Evolutionary conservation across 352 stramenopile genomes (phyloP).

Genomic region (Aphanomyces stellatus): DNA sequence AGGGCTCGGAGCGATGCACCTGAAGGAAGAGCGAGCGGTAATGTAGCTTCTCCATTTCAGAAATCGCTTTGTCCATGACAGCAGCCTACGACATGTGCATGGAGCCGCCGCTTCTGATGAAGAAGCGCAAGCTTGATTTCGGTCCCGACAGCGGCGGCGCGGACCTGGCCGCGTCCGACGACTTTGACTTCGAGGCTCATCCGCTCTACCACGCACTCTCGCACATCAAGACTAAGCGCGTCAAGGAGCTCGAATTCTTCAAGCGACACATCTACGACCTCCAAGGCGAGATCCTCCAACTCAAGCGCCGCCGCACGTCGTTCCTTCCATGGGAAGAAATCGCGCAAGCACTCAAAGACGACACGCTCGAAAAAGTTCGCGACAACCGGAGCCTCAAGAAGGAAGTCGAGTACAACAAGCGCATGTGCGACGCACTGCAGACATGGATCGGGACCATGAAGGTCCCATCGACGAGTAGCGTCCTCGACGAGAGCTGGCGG

Average conservation of each 20-base stretch:
- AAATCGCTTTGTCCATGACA: no score
- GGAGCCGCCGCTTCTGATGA: no score
- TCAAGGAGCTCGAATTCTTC: constrained; percentile 16
- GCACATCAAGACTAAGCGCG: constrained; percentile 18
- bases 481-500: not conserved
- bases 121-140: not conserved
- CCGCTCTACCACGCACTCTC: not conserved
- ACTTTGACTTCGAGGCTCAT: not conserved
- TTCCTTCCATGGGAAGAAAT: constrained; percentile 14
- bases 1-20: no score
- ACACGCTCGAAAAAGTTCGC: constrained; percentile 11
- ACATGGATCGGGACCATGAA: not conserved
- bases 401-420: not conserved
- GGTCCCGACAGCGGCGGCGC: not conserved
- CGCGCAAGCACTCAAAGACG: constrained; percentile 12
- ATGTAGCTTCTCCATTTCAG: no score
- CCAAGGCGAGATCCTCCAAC: not conserved
- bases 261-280: constrained; percentile 9
- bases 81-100: no score
- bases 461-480: not conserved
- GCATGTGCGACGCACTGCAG: constrained; percentile 3
- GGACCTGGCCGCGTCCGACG: not conserved
- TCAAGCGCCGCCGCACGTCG: constrained; percentile 11
- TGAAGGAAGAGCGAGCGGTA: no score
- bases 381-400: constrained; percentile 18